Evolutionary conservation across 1,284 basidiomycete species (phyloP).

Genomic region (Puccinia polysora): DNA sequence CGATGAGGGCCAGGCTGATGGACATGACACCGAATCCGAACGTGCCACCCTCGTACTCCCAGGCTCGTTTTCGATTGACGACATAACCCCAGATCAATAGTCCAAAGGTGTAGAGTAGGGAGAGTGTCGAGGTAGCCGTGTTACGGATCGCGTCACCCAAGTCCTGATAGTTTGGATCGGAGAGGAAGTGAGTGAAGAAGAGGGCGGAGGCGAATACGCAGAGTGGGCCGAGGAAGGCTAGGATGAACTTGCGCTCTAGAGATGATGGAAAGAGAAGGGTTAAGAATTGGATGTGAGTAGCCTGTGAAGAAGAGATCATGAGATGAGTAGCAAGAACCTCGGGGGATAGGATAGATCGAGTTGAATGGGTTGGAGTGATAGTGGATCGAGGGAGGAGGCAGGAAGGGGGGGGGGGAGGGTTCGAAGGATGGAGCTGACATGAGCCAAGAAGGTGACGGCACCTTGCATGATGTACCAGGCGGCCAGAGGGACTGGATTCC

Average conservation of each 20-base stretch:
- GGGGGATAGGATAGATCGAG: background rate
- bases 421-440: slow-evolving; percentile 36
- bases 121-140: slow-evolving; percentile 90
- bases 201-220: slow-evolving; percentile 55
- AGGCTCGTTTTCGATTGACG: slow-evolving; percentile 83
- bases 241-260: slow-evolving; percentile 84
- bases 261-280: slow-evolving; percentile 89
- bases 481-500: slow-evolving; percentile 66
- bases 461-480: slow-evolving; percentile 63
- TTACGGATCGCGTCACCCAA: slow-evolving; percentile 78
- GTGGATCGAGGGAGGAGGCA: background rate
- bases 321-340: slow-evolving; percentile 12
- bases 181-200: slow-evolving; percentile 71
- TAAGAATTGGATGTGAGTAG: slow-evolving; percentile 96
- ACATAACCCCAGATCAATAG: slow-evolving; percentile 89
- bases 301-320: slow-evolving; percentile 57
- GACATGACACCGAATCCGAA: slow-evolving; percentile 85
- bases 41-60: slow-evolving; percentile 73
- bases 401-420: background rate
- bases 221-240: slow-evolving; percentile 62
- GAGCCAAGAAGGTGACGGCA: slow-evolving; percentile 32
- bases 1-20: slow-evolving; percentile 68
- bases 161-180: slow-evolving; percentile 57
- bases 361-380: background rate
- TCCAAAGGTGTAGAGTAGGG: slow-evolving; percentile 82